Percentiles rank a stretch among this genome's conserved stretches.
phyloP scores from a whole-genome alignment of 2,329 filamentous ascomycete genomes.

The Immersiporthe knoxdaviesiana region DNA sequence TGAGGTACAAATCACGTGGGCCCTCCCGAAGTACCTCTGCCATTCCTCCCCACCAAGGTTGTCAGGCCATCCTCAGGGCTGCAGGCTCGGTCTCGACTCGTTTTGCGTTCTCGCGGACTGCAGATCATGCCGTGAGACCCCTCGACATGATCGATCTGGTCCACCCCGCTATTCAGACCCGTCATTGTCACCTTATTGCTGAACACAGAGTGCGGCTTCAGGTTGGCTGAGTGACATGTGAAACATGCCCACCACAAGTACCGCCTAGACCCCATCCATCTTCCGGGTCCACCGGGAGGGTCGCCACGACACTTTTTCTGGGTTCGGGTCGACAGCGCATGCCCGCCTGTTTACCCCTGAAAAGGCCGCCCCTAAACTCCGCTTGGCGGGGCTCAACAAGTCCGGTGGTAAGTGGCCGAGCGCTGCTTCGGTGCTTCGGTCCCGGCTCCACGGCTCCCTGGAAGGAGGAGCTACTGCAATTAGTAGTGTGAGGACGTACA shows the following conservation, averaged over 20 bases:
- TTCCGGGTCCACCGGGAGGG: conserved; percentile 1
- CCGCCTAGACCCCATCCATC: conserved; percentile 9
- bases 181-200: conserved; percentile 8
- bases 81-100: conserved; percentile 7
- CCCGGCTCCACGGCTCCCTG: not conserved
- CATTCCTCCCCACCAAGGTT: conserved; percentile 2
- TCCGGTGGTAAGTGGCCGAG: not conserved
- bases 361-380: conserved; percentile 8
- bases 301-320: conserved; percentile 9
- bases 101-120: not conserved
- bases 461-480: not conserved
- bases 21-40: not conserved
- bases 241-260: conserved; percentile 20
- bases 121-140: not conserved
- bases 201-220: not conserved
- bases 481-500: too few relatives aligned
- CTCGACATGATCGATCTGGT: not conserved
- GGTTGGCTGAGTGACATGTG: conserved; percentile 26
- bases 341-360: conserved; percentile 2
- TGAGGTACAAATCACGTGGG: conserved; percentile 29
- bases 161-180: not conserved
- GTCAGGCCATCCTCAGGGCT: conserved; percentile 16
- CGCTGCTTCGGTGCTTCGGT: not conserved
- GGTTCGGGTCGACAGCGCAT: conserved; percentile 17
- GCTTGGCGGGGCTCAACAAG: conserved; percentile 2